Evolutionary conservation across 768 basidiomycete genomes (phyloP).

Genomic region (Leccinum broughii): DNA sequence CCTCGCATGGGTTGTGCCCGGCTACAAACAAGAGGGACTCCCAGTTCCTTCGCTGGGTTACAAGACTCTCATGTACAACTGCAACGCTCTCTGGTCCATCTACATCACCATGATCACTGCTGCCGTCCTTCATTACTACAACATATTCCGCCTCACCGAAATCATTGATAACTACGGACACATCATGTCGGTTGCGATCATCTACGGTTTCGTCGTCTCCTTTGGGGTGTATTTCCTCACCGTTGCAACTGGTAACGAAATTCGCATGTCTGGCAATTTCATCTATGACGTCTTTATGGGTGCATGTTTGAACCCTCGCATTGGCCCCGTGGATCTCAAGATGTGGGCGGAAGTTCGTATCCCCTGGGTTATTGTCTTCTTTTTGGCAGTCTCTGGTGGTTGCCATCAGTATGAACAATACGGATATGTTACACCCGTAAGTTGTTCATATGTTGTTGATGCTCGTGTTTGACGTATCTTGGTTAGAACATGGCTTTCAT

Average conservation of each 20-base stretch:
- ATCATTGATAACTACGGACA: constrained; percentile 97
- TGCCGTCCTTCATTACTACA: constrained; percentile 69
- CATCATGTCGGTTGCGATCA: constrained; percentile 94
- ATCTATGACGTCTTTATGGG: constrained; percentile 98
- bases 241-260: constrained; percentile 72
- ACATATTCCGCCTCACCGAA: constrained; percentile 87
- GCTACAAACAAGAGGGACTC: constrained; percentile 91
- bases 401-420: constrained; percentile 94
- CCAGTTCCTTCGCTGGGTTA: constrained; percentile 94
- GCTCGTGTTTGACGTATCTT: not conserved
- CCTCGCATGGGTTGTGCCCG: constrained; percentile 89
- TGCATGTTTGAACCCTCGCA: constrained; percentile 87
- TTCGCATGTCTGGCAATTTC: constrained; percentile 94
- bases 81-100: constrained; percentile 86
- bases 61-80: constrained; percentile 93
- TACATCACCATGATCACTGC: constrained; percentile 83
- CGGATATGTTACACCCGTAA: constrained; percentile 88
- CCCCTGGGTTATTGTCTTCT: constrained; percentile 96
- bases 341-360: constrained; percentile 99
- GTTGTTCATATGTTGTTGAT: constrained; percentile 26
- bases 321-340: constrained; percentile 91
- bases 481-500: constrained; percentile 93
- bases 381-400: constrained; percentile 86
- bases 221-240: constrained; percentile 80
- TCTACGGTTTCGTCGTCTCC: constrained; percentile 82